Base-by-base conservation (phyloP, 2,329 filamentous ascomycete species). In the Trichoderma guizhouense region DNA sequence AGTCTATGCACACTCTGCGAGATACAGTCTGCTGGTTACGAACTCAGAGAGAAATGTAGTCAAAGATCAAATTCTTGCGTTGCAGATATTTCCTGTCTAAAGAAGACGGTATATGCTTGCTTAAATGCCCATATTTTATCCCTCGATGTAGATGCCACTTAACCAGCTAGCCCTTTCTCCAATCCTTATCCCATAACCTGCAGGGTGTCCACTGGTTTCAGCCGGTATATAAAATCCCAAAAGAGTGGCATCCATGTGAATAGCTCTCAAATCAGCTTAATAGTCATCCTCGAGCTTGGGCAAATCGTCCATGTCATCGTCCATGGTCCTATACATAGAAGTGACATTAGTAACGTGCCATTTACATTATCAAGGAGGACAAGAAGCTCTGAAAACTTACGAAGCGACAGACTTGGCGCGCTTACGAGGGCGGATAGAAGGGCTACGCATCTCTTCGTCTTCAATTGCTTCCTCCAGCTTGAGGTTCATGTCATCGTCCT, bases 381-480 rank as follows among this genome's bases (percentile, higher is more conserved):
- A 32, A 18, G 24, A 8, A 7, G 11, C 11, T 18, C 7, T 18
- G 26, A 34, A 26, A 32, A 69, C 53, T 66, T 51, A 66, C 65
- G 26, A 30, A 26, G 53, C 34, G 12, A 21, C 18, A 12, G 72
- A 77, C 76, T 82, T 82, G 26, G 68, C 34, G 9, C 72, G 68
- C 69, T 73, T 73, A n/a, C 12, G 18, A 8, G 68, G 28, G 18
- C 68, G 62, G 30, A 57, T 39, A 0, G 62, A 64, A 5, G 72
- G 64, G 6, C 53, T 72, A 7, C 8, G 11, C 30, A 32, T 21
- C 5, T 34, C 18, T 55, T 74, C 32, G 2, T 73, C 74, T 1
- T 69, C 73, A 0, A 73, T 74, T 2, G 66, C 71, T 3, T 74
- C 28, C 72, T 80, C 79, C 43, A 75, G 67, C 73, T 79, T 80